Conservation (phyloP, 2,329 filamentous ascomycete species). For the Zymoseptoria crescenta region DNA sequence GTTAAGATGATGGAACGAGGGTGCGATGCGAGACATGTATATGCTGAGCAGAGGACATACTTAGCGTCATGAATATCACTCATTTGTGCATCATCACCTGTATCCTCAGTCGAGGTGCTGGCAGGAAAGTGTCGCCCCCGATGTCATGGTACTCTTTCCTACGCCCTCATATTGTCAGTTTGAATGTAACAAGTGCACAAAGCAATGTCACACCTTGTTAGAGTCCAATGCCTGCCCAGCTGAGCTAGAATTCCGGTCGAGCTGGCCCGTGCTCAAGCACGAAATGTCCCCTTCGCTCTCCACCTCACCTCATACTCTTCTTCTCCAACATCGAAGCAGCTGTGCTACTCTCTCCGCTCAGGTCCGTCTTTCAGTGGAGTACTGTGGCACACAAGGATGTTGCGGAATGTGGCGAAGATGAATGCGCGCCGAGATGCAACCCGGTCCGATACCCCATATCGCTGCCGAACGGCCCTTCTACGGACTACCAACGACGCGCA, state of each 20-base stretch:
- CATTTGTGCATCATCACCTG: background rate
- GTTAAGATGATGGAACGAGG: conserved; percentile 3
- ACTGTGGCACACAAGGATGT: background rate
- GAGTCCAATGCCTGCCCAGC: no score
- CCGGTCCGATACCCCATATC: background rate
- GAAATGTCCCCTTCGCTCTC: background rate
- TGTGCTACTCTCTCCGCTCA: background rate
- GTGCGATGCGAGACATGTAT: background rate
- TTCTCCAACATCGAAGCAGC: background rate
- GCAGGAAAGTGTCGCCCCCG: no score
- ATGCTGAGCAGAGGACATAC: background rate
- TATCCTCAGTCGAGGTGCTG: background rate
- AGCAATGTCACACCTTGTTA: no score
- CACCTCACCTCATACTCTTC: background rate
- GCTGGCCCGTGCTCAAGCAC: background rate
- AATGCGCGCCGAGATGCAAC: background rate
- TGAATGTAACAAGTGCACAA: no score
- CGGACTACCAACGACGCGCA: background rate
- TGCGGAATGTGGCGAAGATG: background rate
- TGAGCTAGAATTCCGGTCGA: background rate
- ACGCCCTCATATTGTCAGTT: no score
- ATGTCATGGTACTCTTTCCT: no score
- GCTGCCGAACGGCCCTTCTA: background rate
- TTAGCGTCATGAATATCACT: background rate
- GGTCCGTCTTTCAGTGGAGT: background rate